Evolutionary conservation across 768 basidiomycete species (phyloP).

Genomic region (Lactarius evosmus): DNA sequence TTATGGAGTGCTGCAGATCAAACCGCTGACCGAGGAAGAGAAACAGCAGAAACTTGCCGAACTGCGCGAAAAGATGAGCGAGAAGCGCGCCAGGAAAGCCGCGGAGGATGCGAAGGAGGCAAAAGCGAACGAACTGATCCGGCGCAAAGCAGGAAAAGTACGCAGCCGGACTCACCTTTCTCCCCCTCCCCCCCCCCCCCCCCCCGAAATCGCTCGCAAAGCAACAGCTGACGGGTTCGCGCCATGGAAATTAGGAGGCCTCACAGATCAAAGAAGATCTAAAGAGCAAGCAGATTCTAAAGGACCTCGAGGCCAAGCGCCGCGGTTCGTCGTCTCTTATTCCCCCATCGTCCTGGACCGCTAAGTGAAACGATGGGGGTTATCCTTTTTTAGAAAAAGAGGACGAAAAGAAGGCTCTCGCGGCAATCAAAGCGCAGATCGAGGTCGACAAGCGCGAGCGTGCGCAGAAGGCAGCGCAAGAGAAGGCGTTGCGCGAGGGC

Average conservation of each 20-base stretch:
- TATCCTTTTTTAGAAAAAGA: conserved; percentile 66
- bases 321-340: conserved; percentile 51
- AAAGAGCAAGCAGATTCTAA: conserved; percentile 71
- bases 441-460: conserved; percentile 90
- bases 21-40: conserved; percentile 93
- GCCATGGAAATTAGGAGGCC: conserved; percentile 51
- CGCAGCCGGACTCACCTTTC: conserved; percentile 20
- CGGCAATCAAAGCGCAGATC: conserved; percentile 89
- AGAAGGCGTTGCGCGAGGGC: conserved; percentile 90
- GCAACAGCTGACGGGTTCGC: neutral
- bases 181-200: too few species aligned
- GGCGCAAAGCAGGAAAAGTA: conserved; percentile 84
- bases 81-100: conserved; percentile 72
- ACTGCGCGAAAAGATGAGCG: conserved; percentile 72
- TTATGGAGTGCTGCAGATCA: conserved; percentile 51
- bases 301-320: conserved; percentile 80
- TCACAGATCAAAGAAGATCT: conserved; percentile 71
- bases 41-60: conserved; percentile 79
- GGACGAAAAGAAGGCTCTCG: conserved; percentile 80
- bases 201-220: neutral
- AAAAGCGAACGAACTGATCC: conserved; percentile 70
- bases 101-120: conserved; percentile 70
- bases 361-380: neutral
- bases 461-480: conserved; percentile 82
- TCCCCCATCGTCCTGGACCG: neutral